Base-by-base conservation (phyloP, 2,329 filamentous ascomycete genomes). In the Claviceps sp. region DNA sequence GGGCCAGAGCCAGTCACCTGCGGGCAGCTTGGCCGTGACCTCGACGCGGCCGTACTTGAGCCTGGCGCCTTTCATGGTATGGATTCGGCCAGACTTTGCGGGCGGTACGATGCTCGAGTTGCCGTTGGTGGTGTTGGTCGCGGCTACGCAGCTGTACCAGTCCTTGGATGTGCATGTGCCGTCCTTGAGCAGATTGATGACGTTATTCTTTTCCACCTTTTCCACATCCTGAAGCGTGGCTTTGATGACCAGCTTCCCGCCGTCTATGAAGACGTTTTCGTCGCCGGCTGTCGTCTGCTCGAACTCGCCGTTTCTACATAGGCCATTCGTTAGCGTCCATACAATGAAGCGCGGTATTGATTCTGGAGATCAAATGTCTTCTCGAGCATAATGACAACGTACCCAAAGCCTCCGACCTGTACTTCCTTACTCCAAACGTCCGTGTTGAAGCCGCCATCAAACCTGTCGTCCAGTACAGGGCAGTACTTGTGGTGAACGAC, bases 41-140 rank as follows among this genome's bases (percentile, higher is more conserved):
- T 94, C 86, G 50, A 94, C 77, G 44, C 86, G 84, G 47, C 88
- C 88, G 63, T 87, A 94, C 67, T 82, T 87, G 72, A 94, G 87
- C 16, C 70, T 76, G 6, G 81, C 81, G 16, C 83, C 80, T 44
- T 78, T 78, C 62, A 79, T 84, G 52, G 85, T 90, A 69, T 83
- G 85, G 69, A 94, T 81, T 55, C 88, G 84, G 6, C 81, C 88
- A 1, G 88, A 91, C 59, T 80, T 83, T 56, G 85, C 81, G 0
- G 88, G 88, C 39, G 87, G 87, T 40, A 93, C 78, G 56, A 91
- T 83, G 52, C 81, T 85, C 13, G 82, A 76, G 63, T 90, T 89
- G 51, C 77, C 77, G 5, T 62, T 55, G 11, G 86, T 89, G 49
- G 75, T 80, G 68, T 93, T 93, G 58, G 87, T 93, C 14, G 72